Evolutionary conservation across 2,329 filamentous ascomycete species (phyloP).

Genomic region (Cladosporium colombiae): DNA sequence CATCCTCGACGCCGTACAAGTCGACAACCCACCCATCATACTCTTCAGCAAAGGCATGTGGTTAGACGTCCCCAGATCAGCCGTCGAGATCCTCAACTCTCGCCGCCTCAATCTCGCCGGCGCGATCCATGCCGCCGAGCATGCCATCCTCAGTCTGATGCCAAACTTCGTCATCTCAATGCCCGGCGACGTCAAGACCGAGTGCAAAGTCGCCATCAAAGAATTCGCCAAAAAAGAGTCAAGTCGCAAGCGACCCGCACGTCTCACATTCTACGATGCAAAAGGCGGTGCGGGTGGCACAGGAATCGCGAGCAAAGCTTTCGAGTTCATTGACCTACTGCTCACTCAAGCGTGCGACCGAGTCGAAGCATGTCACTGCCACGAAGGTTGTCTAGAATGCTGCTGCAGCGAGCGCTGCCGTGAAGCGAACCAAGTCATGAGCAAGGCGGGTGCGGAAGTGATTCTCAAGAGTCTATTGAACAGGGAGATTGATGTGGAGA

Average conservation of each 20-base stretch:
- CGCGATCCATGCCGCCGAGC: constrained; percentile 92
- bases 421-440: constrained; percentile 88
- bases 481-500: constrained; percentile 76
- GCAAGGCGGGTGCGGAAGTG: constrained; percentile 82
- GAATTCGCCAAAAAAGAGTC: constrained; percentile 75
- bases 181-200: constrained; percentile 88
- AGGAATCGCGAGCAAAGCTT: constrained; percentile 88
- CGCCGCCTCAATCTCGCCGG: constrained; percentile 78
- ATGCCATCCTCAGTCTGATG: constrained; percentile 82
- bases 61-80: constrained; percentile 81
- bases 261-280: constrained; percentile 91
- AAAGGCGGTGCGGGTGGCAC: constrained; percentile 83
- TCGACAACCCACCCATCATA: constrained; percentile 89
- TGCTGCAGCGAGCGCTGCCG: constrained; percentile 83
- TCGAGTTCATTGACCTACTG: constrained; percentile 84
- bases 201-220: constrained; percentile 87
- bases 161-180: constrained; percentile 88
- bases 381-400: constrained; percentile 84
- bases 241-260: constrained; percentile 76
- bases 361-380: constrained; percentile 74
- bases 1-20: constrained; percentile 86
- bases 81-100: constrained; percentile 74
- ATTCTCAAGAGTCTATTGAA: constrained; percentile 76
- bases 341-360: constrained; percentile 74
- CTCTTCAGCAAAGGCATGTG: constrained; percentile 88